phyloP scores from a whole-genome alignment of 176 grass and related monocot species.

The Stipa capillata region DNA sequence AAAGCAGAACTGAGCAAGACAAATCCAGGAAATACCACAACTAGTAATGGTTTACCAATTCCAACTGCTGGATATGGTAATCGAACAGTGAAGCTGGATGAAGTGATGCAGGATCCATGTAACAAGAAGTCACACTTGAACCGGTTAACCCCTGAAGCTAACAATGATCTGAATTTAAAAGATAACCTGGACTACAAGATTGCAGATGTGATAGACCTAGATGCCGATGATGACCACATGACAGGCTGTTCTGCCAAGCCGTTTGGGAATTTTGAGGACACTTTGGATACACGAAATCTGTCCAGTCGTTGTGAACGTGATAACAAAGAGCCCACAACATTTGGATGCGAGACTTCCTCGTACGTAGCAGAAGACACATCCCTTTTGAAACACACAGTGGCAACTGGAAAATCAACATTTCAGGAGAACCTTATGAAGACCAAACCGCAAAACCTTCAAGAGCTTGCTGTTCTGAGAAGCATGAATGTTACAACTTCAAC shows the following conservation, averaged over 20 bases:
- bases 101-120: constrained; percentile 7
- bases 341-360: background rate
- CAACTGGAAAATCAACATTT: constrained; percentile 14
- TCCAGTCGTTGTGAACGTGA: background rate
- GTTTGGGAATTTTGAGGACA: background rate
- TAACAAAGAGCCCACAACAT: background rate
- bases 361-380: background rate
- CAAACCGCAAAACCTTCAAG: constrained; percentile 13
- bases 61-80: background rate
- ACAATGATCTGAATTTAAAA: constrained; percentile 7
- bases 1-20: constrained; percentile 45
- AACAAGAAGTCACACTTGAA: background rate
- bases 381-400: background rate
- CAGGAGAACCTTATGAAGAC: background rate
- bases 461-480: constrained; percentile 9
- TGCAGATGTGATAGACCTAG: constrained; percentile 31
- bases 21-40: constrained; percentile 11
- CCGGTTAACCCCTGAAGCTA: background rate
- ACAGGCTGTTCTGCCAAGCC: constrained; percentile 3
- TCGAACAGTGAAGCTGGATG: constrained; percentile 3
- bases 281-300: background rate
- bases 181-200: background rate
- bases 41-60: background rate
- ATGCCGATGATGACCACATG: constrained; percentile 11
- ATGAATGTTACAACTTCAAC: constrained; percentile 23